Evolutionary conservation across 768 basidiomycete genomes (phyloP).

Genomic region (Gloeopeniophorella convolvens): DNA sequence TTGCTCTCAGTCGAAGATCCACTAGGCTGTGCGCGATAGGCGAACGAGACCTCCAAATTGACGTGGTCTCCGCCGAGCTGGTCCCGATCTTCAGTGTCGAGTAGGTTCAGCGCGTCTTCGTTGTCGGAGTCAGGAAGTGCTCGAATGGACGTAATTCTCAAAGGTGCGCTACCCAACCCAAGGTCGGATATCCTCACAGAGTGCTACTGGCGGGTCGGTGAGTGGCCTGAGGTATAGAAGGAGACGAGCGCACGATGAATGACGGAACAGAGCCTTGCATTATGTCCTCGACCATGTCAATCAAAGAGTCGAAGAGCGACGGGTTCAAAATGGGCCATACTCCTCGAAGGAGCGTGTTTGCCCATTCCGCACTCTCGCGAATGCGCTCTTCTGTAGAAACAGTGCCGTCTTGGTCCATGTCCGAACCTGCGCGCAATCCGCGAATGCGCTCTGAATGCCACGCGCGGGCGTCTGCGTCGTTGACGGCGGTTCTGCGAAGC

Average conservation of each 20-base stretch:
- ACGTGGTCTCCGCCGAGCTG: constrained; percentile 41
- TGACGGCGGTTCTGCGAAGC: constrained; percentile 20
- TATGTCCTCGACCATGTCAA: constrained; percentile 59
- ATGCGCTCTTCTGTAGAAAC: constrained; percentile 25
- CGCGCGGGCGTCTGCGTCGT: constrained; percentile 26
- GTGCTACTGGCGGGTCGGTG: constrained; percentile 22
- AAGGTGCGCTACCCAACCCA: constrained; percentile 59
- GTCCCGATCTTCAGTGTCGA: constrained; percentile 28
- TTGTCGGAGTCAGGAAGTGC: constrained; percentile 42
- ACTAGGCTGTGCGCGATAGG: constrained; percentile 54
- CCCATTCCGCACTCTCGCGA: constrained; percentile 49
- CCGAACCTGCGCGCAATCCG: constrained; percentile 26
- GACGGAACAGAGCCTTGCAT: constrained; percentile 48
- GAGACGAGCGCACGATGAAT: constrained; percentile 28
- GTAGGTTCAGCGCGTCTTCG: constrained; percentile 19
- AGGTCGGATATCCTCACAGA: constrained; percentile 69
- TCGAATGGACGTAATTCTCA: constrained; percentile 64
- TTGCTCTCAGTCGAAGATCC: constrained; percentile 29
- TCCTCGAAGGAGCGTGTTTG: constrained; percentile 53
- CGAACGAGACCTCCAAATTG: constrained; percentile 67
- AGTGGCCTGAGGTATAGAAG: constrained; percentile 20
- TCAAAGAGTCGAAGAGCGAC: constrained; percentile 47
- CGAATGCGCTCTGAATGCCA: constrained; percentile 31
- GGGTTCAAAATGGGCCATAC: constrained; percentile 77
- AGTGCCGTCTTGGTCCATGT: constrained; percentile 26